These are phyloP conservation scores for Zarea fungicola DNA, from an alignment of 2,329 filamentous ascomycete genomes.

Conservation along the genomic window DNA sequence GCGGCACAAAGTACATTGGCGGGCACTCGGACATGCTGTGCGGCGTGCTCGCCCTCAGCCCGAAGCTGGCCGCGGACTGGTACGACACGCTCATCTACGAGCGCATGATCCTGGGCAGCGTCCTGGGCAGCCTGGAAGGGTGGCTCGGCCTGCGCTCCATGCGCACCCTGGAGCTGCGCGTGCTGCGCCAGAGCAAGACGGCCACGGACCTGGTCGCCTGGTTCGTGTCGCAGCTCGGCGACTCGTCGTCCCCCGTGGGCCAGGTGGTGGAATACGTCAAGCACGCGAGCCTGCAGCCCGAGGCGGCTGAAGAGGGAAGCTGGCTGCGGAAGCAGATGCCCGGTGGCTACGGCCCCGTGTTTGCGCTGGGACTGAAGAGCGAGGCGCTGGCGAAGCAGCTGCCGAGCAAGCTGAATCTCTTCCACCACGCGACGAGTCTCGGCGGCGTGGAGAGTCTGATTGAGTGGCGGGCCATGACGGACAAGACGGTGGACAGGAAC, in stretches of 20 bases:
- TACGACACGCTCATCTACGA: constrained; percentile 58
- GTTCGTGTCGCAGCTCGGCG: constrained; percentile 50
- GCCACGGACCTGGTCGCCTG: constrained; percentile 66
- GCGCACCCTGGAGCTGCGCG: constrained; percentile 78
- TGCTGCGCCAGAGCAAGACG: constrained; percentile 69
- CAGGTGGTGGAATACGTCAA: constrained; percentile 55
- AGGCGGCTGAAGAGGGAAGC: constrained; percentile 47
- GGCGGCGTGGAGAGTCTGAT: constrained; percentile 94
- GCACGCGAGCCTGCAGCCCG: constrained; percentile 76
- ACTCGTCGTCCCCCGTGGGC: constrained; percentile 38
- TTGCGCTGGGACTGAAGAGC: constrained; percentile 63
- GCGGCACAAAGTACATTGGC: constrained; percentile 92
- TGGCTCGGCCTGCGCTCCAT: constrained; percentile 88
- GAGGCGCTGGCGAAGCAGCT: constrained; percentile 59
- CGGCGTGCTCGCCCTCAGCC: constrained; percentile 68
- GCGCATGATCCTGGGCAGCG: constrained; percentile 69
- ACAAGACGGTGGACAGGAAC: constrained; percentile 63
- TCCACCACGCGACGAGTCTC: constrained; percentile 91
- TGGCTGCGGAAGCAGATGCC: constrained; percentile 92
- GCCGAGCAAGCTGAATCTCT: constrained; percentile 73
- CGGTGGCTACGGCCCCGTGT: constrained; percentile 82
- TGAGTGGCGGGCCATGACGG: constrained; percentile 92
- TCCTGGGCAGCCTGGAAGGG: constrained; percentile 84
- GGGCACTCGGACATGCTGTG: constrained; percentile 93
- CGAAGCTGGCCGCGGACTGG: constrained; percentile 47